A percentile compares a stretch with the other conserved stretches of the same genome.
phyloP scores from a whole-genome alignment of 2,329 filamentous ascomycete genomes.

The Penicillium sp. region DNA sequence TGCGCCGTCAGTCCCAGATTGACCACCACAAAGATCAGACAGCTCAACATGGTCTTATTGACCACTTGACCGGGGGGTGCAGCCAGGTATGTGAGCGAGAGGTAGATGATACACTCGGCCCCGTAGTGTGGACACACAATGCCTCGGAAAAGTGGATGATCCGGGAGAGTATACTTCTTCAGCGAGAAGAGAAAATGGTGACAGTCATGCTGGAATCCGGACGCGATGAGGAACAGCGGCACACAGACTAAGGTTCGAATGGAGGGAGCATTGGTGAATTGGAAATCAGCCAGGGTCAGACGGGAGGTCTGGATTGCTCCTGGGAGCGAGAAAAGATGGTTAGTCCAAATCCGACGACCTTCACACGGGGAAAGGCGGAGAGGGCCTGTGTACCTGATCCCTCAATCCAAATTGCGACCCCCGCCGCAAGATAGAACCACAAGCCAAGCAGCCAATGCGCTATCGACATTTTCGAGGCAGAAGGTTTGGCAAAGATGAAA shows the following conservation, averaged over 20 bases:
- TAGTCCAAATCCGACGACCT: too few species aligned
- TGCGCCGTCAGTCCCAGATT: constrained; percentile 79
- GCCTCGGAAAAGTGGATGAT: constrained; percentile 62
- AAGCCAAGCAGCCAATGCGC: constrained; percentile 76
- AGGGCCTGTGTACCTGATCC: constrained; percentile 51
- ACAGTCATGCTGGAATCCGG: constrained; percentile 66
- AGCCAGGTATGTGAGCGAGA: constrained; percentile 66
- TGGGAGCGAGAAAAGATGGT: constrained; percentile 2
- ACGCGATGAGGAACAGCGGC: constrained; percentile 63
- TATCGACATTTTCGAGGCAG: constrained; percentile 74
- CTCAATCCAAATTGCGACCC: constrained; percentile 78
- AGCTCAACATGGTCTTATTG: constrained; percentile 69
- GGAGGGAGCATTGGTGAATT: constrained; percentile 36
- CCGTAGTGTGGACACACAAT: constrained; percentile 87
- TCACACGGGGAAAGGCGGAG: not conserved
- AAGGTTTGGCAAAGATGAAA: constrained; percentile 57
- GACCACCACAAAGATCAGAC: constrained; percentile 63
- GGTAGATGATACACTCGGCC: constrained; percentile 78
- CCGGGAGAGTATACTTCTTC: constrained; percentile 76
- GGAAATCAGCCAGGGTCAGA: constrained; percentile 31
- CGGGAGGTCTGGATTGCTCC: constrained; percentile 30
- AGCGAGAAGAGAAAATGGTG: constrained; percentile 64
- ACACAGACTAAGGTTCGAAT: constrained; percentile 52
- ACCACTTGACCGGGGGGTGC: constrained; percentile 61
- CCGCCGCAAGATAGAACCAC: constrained; percentile 67